A percentile compares a stretch with the other conserved stretches of the same genome.
Evolutionary conservation across 1,139 yeast species (phyloP).

Genomic region (Debaryomyces psychrophilus): DNA sequence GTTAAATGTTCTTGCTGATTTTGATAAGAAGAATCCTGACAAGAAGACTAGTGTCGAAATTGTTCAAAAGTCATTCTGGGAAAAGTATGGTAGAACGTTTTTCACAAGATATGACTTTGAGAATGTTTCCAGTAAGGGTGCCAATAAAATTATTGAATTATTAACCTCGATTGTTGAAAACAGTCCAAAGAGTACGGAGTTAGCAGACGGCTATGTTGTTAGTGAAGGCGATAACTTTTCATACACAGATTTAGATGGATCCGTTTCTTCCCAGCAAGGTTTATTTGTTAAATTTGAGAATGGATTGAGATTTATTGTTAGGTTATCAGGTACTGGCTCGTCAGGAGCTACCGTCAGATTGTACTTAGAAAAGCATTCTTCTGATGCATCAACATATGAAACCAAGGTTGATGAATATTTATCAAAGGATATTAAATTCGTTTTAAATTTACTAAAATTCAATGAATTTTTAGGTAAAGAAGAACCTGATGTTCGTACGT

Average conservation of each 20-base stretch:
- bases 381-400: constrained; percentile 54
- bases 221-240: constrained; percentile 85
- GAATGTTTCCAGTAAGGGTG: constrained; percentile 76
- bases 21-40: constrained; percentile 57
- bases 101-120: constrained; percentile 97
- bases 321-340: constrained; percentile 97
- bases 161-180: constrained; percentile 45
- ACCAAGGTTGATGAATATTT: constrained; percentile 72
- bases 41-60: constrained; percentile 67
- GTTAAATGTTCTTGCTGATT: constrained; percentile 91
- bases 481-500: constrained; percentile 89
- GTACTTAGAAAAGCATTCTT: constrained; percentile 82
- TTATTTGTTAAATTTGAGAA: constrained; percentile 77
- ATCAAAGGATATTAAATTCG: constrained; percentile 60
- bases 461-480: constrained; percentile 77
- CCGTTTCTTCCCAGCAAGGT: constrained; percentile 91
- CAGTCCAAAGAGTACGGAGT: constrained; percentile 45
- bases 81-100: constrained; percentile 93
- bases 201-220: constrained; percentile 54
- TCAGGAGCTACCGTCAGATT: constrained; percentile 96
- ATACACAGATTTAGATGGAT: constrained; percentile 93
- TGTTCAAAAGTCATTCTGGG: constrained; percentile 88
- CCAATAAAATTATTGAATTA: constrained; percentile 64
- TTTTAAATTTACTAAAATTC: constrained; percentile 71
- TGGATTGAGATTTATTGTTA: constrained; percentile 85